phyloP scores from a whole-genome alignment of 2,329 filamentous ascomycete genomes.

The Colletotrichum musae region DNA sequence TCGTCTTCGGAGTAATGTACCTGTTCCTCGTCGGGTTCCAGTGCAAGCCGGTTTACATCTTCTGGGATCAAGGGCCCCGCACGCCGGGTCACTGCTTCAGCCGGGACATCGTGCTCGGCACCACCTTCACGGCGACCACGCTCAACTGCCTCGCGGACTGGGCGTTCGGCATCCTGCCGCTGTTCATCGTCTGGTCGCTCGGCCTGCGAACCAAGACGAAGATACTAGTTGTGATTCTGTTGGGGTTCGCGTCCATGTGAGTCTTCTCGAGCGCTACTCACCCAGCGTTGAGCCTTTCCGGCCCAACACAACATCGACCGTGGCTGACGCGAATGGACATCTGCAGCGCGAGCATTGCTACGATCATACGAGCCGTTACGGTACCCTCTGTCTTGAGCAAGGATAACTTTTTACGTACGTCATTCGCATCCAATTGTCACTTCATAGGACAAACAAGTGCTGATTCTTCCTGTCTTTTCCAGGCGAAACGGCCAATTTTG shows the following conservation, averaged over 20 bases:
- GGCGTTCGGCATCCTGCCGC: slow-evolving; percentile 55
- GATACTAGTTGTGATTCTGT: slow-evolving; percentile 49
- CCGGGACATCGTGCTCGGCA: slow-evolving; percentile 43
- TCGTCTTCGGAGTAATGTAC: slow-evolving; percentile 53
- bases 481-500: slow-evolving; percentile 54
- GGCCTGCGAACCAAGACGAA: slow-evolving; percentile 56
- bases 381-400: slow-evolving; percentile 52
- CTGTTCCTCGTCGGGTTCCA: slow-evolving; percentile 58
- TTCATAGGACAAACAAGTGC: not conserved
- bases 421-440: not conserved
- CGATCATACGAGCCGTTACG: slow-evolving; percentile 60
- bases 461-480: not conserved
- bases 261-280: not conserved
- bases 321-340: not conserved
- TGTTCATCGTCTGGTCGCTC: slow-evolving; percentile 57
- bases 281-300: not conserved
- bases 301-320: not conserved
- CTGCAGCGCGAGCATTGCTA: slow-evolving; percentile 49
- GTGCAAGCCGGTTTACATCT: slow-evolving; percentile 54
- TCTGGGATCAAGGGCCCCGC: slow-evolving; percentile 51
- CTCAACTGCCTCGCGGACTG: slow-evolving; percentile 56
- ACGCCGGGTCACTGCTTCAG: slow-evolving; percentile 49
- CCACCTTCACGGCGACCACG: slow-evolving; percentile 55
- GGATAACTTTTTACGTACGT: slow-evolving; percentile 56
- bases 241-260: slow-evolving; percentile 51